Evolutionary conservation across 495 filamentous ascomycete genomes (phyloP).

Genomic region (Astrothelium macrocarpum): DNA sequence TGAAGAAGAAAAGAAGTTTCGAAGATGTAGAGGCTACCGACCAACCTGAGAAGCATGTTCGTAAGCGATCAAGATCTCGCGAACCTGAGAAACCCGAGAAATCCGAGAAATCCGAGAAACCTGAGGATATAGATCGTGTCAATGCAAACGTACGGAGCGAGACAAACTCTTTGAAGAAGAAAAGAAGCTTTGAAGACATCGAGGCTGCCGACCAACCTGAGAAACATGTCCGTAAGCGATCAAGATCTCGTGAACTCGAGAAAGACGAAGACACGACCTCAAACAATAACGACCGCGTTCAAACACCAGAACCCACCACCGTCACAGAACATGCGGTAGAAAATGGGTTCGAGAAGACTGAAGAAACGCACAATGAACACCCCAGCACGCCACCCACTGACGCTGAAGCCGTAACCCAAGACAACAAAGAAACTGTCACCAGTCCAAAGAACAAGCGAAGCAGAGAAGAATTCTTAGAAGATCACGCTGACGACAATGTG

Average conservation of each 20-base stretch:
- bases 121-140: not conserved
- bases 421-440: conserved; percentile 10
- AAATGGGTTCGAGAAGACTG: not conserved
- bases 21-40: conserved; percentile 38
- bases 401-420: not conserved
- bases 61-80: conserved; percentile 27
- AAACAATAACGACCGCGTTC: not conserved
- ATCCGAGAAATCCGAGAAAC: too few relatives aligned
- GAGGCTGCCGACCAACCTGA: conserved; percentile 25
- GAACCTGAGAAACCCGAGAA: not conserved
- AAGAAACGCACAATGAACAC: not conserved
- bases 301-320: not conserved
- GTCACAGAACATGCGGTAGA: not conserved
- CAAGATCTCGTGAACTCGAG: conserved; percentile 7
- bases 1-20: conserved; percentile 46
- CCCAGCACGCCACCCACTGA: conserved; percentile 7
- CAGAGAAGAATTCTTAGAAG: conserved; percentile 16
- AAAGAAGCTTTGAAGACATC: conserved; percentile 48
- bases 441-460: conserved; percentile 28
- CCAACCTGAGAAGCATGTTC: conserved; percentile 20
- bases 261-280: not conserved
- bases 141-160: conserved; percentile 4
- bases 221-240: conserved; percentile 30
- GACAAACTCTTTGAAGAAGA: conserved; percentile 38
- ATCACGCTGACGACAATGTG: not conserved